Base-by-base conservation (phyloP, 495 filamentous ascomycete genomes). In the Trichoderma gamsii region DNA sequence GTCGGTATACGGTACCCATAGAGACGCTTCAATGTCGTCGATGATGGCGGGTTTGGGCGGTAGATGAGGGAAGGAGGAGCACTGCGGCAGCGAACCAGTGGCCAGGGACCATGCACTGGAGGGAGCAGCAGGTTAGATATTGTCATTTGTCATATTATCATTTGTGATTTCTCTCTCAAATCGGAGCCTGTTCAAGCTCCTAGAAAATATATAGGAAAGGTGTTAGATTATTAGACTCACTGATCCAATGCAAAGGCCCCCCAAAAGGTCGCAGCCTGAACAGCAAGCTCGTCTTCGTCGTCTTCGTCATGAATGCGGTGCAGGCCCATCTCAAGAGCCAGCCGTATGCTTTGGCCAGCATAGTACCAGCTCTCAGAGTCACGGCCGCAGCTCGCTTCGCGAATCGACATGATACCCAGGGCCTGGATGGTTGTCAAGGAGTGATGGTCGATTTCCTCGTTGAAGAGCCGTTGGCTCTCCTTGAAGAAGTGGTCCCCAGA, bases 341-440 rank as follows among this genome's bases (percentile, higher is more conserved):
- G 80, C 7, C 86, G 81, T 69, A 90, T 82, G 66, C 87, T 88
- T 70, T 88, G 82, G 0, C 88, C 87, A 5, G 86, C 85, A 63
- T 88, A 88, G 71, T 83, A 88, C 78, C 86, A 88, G 51, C 86
- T 87, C 67, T 86, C 86, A n/a, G 85, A 87, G 69, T 89, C 87
- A 13, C 83, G 79, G 15, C 86, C 86, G 72, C 84, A 86, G 73
- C 85, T 86, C 4, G 86, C 85, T 76, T 88, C 86, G 49, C 86
- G 78, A 44, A 88, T 84, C 27, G 86, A 86, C 89, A 96, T 90
- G 68, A 96, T 82, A 5, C 88, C 86, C 29, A 94, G 75, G 0
- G 91, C 90, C 75, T 94, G 92, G 49, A 93, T 87, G 3, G 89
- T 92, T 8, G 91, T 94, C 25, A 94, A 76, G 0, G 80, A 84